phyloP scores from a whole-genome alignment of 2,329 filamentous ascomycete genomes.

The Fusarium penzigii region DNA sequence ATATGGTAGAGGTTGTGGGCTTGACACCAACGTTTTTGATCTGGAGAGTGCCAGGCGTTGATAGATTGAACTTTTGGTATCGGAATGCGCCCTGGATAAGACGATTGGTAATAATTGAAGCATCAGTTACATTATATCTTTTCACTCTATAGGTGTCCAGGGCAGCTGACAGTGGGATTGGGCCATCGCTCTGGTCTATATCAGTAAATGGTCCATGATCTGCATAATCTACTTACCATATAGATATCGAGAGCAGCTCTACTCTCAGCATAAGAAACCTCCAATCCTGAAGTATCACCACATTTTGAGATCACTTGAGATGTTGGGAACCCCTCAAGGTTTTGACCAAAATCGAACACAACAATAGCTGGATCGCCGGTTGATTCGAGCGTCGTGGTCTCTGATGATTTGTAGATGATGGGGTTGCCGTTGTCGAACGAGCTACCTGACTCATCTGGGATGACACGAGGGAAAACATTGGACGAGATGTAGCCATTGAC shows the following conservation, averaged over 20 bases:
- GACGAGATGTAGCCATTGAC: too few species aligned
- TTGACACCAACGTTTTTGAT: constrained; percentile 11
- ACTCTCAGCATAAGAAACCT: constrained; percentile 5
- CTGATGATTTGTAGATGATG: too few species aligned
- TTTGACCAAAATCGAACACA: constrained; percentile 1
- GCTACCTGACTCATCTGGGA: too few species aligned
- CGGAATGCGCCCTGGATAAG: constrained; percentile 39
- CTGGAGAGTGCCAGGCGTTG: constrained; percentile 28
- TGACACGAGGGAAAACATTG: too few species aligned
- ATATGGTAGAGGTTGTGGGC: constrained; percentile 8
- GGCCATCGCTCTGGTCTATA: constrained; percentile 24
- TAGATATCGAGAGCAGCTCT: not conserved
- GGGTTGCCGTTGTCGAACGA: too few species aligned
- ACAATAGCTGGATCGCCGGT: too few species aligned
- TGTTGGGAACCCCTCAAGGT: constrained; percentile 3
- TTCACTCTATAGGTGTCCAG: constrained; percentile 40
- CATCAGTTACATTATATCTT: constrained; percentile 33
- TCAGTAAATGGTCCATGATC: too few species aligned
- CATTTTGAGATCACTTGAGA: not conserved
- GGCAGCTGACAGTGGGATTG: constrained; percentile 35
- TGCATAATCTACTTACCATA: constrained; percentile 4
- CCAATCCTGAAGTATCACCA: constrained; percentile 1
- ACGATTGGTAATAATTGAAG: constrained; percentile 29
- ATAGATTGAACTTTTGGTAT: constrained; percentile 40
- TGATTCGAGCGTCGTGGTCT: too few species aligned